Evolutionary conservation across 352 stramenopile species (phyloP).

Genomic region (Globisporangium uncinulatum): DNA sequence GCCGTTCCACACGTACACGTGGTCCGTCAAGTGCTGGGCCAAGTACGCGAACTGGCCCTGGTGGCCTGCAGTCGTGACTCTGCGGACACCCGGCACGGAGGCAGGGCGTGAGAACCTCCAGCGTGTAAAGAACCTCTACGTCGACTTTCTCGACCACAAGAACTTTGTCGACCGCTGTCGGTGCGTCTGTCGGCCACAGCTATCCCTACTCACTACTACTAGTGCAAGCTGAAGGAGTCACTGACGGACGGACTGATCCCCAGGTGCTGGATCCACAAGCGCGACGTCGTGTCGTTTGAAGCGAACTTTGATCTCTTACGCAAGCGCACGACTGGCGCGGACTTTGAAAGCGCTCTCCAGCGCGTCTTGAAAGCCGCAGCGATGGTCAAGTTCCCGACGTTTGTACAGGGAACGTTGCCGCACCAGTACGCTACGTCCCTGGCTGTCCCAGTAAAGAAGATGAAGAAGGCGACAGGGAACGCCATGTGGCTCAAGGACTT

Average conservation of each 20-base stretch:
- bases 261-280: constrained; percentile 47
- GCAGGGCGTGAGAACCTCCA: constrained; percentile 33
- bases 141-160: constrained; percentile 53
- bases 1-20: constrained; percentile 73
- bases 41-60: constrained; percentile 79
- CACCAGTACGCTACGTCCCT: constrained; percentile 20
- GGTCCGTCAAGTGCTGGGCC: constrained; percentile 72
- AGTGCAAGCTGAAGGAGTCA: neutral
- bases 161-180: constrained; percentile 33
- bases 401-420: constrained; percentile 39
- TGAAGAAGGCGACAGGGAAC: constrained; percentile 33
- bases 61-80: constrained; percentile 66
- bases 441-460: constrained; percentile 28
- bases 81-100: constrained; percentile 44
- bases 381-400: constrained; percentile 44
- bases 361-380: constrained; percentile 34
- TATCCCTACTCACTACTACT: neutral
- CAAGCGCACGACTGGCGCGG: constrained; percentile 22
- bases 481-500: constrained; percentile 43
- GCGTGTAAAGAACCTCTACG: constrained; percentile 28
- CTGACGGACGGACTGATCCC: neutral
- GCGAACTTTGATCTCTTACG: constrained; percentile 27
- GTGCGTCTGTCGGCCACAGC: constrained; percentile 16
- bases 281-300: constrained; percentile 33
- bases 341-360: constrained; percentile 39